Conservation (phyloP, 139 green algal genomes). For the Tetraselmis striata region DNA sequence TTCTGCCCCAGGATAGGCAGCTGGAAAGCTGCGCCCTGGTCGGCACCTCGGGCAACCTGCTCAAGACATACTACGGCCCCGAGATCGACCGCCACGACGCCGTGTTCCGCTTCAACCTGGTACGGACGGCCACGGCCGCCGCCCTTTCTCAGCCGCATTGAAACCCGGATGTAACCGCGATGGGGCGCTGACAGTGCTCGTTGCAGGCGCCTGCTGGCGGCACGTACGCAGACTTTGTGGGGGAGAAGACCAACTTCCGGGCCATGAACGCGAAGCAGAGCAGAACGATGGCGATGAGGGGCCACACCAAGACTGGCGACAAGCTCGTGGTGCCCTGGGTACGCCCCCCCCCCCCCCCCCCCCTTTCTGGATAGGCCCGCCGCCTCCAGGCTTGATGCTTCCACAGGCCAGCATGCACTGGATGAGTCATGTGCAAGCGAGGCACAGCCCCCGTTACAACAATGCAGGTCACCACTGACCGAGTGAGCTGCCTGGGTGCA, state of each 20-base stretch:
- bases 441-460: too few species aligned
- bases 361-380: too few species aligned
- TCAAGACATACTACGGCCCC: conserved; percentile 7
- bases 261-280: not conserved
- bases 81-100: conserved; percentile 15
- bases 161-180: not conserved
- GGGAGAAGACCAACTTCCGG: not conserved
- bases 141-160: not conserved
- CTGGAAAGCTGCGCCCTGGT: conserved; percentile 11
- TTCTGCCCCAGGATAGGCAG: not conserved
- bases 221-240: not conserved
- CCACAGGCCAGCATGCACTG: too few species aligned
- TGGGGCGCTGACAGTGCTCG: not conserved
- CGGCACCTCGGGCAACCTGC: conserved; percentile 11
- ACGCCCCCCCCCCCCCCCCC: too few species aligned
- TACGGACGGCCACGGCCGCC: not conserved
- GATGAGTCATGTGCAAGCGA: too few species aligned
- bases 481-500: too few species aligned
- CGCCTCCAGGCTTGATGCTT: too few species aligned
- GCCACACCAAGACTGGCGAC: not conserved
- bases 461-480: too few species aligned
- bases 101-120: conserved; percentile 11
- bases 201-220: not conserved
- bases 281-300: not conserved
- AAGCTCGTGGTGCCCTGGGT: not conserved